These are phyloP conservation scores for Didymella lethalis DNA, from an alignment of 2,329 filamentous ascomycete species.

Conservation along the genomic window DNA sequence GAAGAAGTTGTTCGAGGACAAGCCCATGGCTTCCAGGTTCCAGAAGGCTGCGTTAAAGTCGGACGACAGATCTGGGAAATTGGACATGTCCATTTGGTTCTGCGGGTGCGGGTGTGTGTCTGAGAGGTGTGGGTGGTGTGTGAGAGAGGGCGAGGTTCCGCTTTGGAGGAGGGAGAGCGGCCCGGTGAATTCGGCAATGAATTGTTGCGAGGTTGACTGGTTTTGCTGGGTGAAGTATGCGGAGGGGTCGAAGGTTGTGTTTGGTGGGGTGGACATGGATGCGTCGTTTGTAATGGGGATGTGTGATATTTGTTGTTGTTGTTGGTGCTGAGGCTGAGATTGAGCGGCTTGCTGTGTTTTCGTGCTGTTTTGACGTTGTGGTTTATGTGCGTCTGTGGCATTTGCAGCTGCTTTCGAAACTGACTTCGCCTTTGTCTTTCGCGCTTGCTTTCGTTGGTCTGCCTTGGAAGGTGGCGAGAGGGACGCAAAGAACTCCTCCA, in stretches of 20 bases:
- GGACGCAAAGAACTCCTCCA: conserved; percentile 91
- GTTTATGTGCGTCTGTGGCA: conserved; percentile 36
- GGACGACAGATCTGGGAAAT: conserved; percentile 44
- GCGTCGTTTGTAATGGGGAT: conserved; percentile 23
- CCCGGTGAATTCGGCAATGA: conserved; percentile 59
- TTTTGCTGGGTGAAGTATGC: conserved; percentile 40
- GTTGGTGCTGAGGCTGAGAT: conserved; percentile 40
- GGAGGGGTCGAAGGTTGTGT: conserved; percentile 39
- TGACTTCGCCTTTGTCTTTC: conserved; percentile 50
- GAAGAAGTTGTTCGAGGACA: conserved; percentile 40
- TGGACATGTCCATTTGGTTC: conserved; percentile 38
- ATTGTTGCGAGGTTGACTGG: conserved; percentile 40
- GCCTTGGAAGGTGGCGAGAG: conserved; percentile 68
- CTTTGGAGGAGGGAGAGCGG: conserved; percentile 39
- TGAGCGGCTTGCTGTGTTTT: conserved; percentile 35
- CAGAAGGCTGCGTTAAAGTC: conserved; percentile 47
- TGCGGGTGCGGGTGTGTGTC: conserved; percentile 28
- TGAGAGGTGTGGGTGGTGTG: conserved; percentile 37
- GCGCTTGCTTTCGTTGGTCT: conserved; percentile 61
- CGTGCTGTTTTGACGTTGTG: conserved; percentile 29
- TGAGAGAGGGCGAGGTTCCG: conserved; percentile 41
- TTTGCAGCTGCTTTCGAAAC: conserved; percentile 42
- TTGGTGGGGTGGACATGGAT: conserved; percentile 43
- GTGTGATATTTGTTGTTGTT: conserved; percentile 27
- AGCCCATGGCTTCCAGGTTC: conserved; percentile 45